These are phyloP conservation scores for Nyssa sinensis DNA, from an alignment of 148 eudicot species.

Conservation along the genomic window DNA sequence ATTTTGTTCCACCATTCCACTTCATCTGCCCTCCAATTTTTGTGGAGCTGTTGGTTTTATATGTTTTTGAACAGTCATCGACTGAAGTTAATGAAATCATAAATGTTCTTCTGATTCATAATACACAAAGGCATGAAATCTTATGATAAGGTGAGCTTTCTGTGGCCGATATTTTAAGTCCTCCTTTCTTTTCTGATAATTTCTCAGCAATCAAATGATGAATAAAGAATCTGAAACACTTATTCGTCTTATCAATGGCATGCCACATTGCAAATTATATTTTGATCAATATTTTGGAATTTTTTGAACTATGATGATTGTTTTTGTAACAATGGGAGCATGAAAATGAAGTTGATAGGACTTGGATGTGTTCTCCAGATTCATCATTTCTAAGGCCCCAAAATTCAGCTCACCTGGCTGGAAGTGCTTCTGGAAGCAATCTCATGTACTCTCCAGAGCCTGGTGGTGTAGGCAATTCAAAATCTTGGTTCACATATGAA, in stretches of 20 bases:
- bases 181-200: background rate
- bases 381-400: conserved; percentile 46
- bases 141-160: background rate
- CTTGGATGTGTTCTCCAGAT: conserved; percentile 26
- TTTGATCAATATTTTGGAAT: background rate
- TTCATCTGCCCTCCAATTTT: background rate
- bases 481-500: conserved; percentile 76
- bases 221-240: background rate
- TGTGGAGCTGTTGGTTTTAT: background rate
- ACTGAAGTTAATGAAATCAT: background rate
- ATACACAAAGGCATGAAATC: background rate
- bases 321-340: too few species aligned
- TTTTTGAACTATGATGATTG: background rate
- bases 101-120: background rate
- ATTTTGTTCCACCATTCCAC: background rate
- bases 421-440: conserved; percentile 44
- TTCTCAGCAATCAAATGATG: background rate
- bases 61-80: background rate
- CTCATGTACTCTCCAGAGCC: conserved; percentile 47
- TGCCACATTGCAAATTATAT: background rate
- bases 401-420: conserved; percentile 30
- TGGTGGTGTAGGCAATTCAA: conserved; percentile 57
- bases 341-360: too few species aligned
- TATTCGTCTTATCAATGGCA: background rate
- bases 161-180: too few species aligned